Percentiles rank a stretch among this genome's conserved stretches.
phyloP scores from a whole-genome alignment of 108 stramenopile genomes.

The Nannochloropsis gaditana region DNA sequence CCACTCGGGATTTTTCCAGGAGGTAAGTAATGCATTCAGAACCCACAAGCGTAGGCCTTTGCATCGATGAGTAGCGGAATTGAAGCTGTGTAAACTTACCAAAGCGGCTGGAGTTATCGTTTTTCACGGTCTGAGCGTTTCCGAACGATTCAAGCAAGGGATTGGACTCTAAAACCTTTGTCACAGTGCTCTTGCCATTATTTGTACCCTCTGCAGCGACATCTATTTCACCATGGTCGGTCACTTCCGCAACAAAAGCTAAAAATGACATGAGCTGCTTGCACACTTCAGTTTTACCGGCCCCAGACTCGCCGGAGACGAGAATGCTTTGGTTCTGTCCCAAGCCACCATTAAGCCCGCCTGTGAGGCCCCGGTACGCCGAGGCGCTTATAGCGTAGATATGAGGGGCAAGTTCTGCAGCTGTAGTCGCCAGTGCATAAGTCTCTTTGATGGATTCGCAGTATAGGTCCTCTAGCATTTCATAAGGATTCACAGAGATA shows the following conservation, averaged over 20 bases:
- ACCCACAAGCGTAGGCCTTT: constrained; percentile 31
- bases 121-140: constrained; percentile 56
- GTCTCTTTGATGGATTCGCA: constrained; percentile 24
- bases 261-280: constrained; percentile 48
- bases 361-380: constrained; percentile 33
- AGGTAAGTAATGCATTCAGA: constrained; percentile 51
- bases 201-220: constrained; percentile 16
- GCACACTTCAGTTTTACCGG: constrained; percentile 52
- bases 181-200: constrained; percentile 1
- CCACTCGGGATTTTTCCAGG: constrained; percentile 60
- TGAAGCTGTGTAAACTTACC: constrained; percentile 61
- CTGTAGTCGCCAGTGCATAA: background rate
- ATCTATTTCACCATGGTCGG: background rate
- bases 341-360: background rate
- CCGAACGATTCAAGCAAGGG: constrained; percentile 60
- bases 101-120: constrained; percentile 58
- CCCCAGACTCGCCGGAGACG: constrained; percentile 50
- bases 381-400: constrained; percentile 46
- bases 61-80: constrained; percentile 37
- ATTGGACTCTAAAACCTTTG: constrained; percentile 51
- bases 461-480: constrained; percentile 39
- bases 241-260: constrained; percentile 20
- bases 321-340: constrained; percentile 44
- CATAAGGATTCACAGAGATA: constrained; percentile 56
- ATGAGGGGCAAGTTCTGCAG: constrained; percentile 39